phyloP scores from a whole-genome alignment of 164 flowering plant genomes.

The Warburgia ugandensis region DNA sequence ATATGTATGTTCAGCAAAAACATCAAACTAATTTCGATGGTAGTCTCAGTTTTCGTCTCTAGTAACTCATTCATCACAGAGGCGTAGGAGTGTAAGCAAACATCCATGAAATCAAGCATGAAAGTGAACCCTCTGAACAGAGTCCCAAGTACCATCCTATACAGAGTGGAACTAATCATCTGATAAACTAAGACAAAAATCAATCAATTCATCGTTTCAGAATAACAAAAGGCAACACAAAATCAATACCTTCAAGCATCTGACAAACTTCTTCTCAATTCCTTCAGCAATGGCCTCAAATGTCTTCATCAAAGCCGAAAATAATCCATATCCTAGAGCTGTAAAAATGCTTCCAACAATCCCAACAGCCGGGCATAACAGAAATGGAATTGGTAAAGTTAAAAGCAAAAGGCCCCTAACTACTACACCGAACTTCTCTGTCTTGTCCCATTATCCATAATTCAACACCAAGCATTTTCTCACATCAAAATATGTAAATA shows the following conservation, averaged over 20 bases:
- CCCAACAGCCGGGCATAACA: slow-evolving; percentile 12
- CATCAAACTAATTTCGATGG: slow-evolving; percentile 21
- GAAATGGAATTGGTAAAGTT: slow-evolving; percentile 11
- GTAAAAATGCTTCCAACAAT: slow-evolving; percentile 11
- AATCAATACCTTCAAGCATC: slow-evolving; percentile 16
- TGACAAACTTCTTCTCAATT: slow-evolving; percentile 14
- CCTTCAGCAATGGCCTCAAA: slow-evolving; percentile 18
- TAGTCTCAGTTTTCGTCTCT: slow-evolving; percentile 4
- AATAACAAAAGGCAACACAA: not conserved
- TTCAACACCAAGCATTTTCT: not conserved
- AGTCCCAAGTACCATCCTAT: slow-evolving; percentile 21
- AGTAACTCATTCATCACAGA: slow-evolving; percentile 23
- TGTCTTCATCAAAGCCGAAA: slow-evolving; percentile 21
- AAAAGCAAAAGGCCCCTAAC: slow-evolving; percentile 14
- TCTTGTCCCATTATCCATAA: slow-evolving; percentile 6
- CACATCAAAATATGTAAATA: not conserved
- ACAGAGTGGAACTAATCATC: not conserved
- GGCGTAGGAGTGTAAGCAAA: slow-evolving; percentile 19
- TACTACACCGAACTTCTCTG: slow-evolving; percentile 16
- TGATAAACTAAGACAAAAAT: not conserved
- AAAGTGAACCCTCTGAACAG: slow-evolving; percentile 15
- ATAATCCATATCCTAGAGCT: slow-evolving; percentile 20
- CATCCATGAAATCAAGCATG: slow-evolving; percentile 19
- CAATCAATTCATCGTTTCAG: not conserved
- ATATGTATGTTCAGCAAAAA: too few species aligned